Evolutionary conservation across 1,284 basidiomycete species (phyloP).

Genomic region (Ustilago bromivora): DNA sequence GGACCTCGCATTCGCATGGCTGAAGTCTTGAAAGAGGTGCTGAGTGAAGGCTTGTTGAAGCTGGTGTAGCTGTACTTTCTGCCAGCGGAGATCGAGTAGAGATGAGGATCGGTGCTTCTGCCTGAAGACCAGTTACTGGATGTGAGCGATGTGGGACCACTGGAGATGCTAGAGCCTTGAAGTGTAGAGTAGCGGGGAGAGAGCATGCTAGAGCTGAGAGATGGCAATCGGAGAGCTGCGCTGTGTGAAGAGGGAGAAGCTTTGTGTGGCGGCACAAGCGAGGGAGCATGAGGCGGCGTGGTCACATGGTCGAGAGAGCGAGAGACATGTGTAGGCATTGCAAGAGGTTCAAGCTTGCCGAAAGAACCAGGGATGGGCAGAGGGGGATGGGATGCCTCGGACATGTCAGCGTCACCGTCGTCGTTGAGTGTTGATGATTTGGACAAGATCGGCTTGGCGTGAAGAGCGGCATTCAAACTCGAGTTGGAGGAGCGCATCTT

Average conservation of each 20-base stretch:
- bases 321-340: constrained; percentile 40
- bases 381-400: constrained; percentile 41
- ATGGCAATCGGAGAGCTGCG: constrained; percentile 40
- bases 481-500: constrained; percentile 46
- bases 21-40: constrained; percentile 62
- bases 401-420: constrained; percentile 57
- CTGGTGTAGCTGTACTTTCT: constrained; percentile 51
- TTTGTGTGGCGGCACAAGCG: constrained; percentile 31
- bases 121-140: constrained; percentile 57
- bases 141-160: constrained; percentile 47
- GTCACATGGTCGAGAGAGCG: constrained; percentile 61
- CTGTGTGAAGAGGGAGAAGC: constrained; percentile 33
- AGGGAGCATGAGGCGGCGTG: constrained; percentile 63
- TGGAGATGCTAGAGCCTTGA: constrained; percentile 55
- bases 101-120: constrained; percentile 50
- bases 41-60: constrained; percentile 58
- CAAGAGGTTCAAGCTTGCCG: constrained; percentile 28
- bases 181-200: constrained; percentile 44
- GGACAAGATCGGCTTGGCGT: constrained; percentile 3
- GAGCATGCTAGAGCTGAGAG: constrained; percentile 45
- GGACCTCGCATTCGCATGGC: constrained; percentile 58
- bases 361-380: constrained; percentile 53
- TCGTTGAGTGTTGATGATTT: constrained; percentile 17
- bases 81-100: constrained; percentile 55
- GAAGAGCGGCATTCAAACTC: constrained; percentile 45